Evolutionary conservation across 1,284 basidiomycete genomes (phyloP).

Genomic region (Fomitopsis schrenkii): DNA sequence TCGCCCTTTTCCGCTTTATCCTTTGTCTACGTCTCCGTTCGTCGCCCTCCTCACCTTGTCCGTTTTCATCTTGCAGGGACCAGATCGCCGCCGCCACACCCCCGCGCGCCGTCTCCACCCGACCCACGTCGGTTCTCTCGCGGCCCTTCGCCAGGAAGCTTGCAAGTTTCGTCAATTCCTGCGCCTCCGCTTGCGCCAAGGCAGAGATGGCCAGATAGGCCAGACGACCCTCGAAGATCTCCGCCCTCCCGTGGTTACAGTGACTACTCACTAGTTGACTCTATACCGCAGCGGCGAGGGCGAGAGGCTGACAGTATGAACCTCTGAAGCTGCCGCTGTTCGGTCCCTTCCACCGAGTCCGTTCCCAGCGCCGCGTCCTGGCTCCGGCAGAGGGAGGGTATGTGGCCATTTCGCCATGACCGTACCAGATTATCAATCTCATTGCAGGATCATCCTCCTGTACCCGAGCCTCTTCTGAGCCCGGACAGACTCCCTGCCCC

Average conservation of each 20-base stretch:
- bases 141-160: conserved; percentile 3
- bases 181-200: conserved; percentile 9
- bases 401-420: background rate
- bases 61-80: conserved; percentile 50
- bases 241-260: conserved; percentile 13
- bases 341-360: background rate
- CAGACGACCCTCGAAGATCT: conserved; percentile 13
- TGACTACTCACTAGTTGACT: conserved; percentile 16
- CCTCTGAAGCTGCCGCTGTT: conserved; percentile 13
- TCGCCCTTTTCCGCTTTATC: conserved; percentile 31
- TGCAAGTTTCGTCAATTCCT: conserved; percentile 1
- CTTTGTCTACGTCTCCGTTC: conserved; percentile 33
- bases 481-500: background rate
- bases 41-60: conserved; percentile 32
- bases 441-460: background rate
- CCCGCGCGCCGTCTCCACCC: conserved; percentile 18
- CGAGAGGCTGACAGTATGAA: conserved; percentile 19
- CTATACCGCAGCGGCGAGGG: conserved; percentile 25
- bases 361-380: background rate
- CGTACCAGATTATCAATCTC: background rate
- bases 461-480: background rate
- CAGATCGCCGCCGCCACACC: conserved; percentile 37
- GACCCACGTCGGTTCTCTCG: conserved; percentile 9
- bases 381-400: background rate
- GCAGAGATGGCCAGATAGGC: conserved; percentile 15